Evolutionary conservation across 345 rosid genomes (phyloP), one percentile per base, ranked within the genome.

Genomic region (Boechera retrofracta): DNA sequence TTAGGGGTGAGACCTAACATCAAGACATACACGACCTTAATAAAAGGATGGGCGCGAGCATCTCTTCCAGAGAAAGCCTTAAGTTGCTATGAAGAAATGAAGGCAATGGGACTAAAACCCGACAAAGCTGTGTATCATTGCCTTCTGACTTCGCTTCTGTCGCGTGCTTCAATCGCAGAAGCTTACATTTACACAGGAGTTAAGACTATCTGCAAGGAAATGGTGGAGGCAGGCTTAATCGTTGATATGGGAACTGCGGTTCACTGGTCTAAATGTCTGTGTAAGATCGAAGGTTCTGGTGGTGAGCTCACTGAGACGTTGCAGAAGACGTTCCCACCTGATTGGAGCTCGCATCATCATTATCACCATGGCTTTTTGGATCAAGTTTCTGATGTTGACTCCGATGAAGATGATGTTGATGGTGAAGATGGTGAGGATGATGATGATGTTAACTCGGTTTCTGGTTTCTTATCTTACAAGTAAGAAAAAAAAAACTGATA

Each of bases 211-310:
- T 87, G 94, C 72, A 83, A 71, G 64, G 98, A 92, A 82, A 94
- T 94, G 96, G 82, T 87, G 51, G 96, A 80, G 60, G 85, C 88
- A 47, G 92, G 78, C 18, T 77, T 94, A 78, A 84, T 85, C 0
- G 92, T 94, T 11, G 99, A 94, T 73, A 92, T 94, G 99, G 94
- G 91, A 67, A 94, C 98, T 5, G 98, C 98, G 3, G 96, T 92
- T 64, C 88, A 90, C 79, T 94, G 99, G 99, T 89, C 98, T 11
- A 89, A 73, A 79, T 87, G 90, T 77, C 58, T 94, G 67, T 82
- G 92, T 33, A 90, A 89, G 86, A 92, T 94, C 15, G 99, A 94
- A 86, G 85, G 84, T 82, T 85, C 87, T 1, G 94, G 98, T 32
- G 98, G 98, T 42, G 91, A 89, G 77, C 92, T 94, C 41, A 94